Percentiles rank a stretch among this genome's conserved stretches.
phyloP scores from a whole-genome alignment of 2,329 filamentous ascomycete species.

The Colletotrichum ledebouriae region DNA sequence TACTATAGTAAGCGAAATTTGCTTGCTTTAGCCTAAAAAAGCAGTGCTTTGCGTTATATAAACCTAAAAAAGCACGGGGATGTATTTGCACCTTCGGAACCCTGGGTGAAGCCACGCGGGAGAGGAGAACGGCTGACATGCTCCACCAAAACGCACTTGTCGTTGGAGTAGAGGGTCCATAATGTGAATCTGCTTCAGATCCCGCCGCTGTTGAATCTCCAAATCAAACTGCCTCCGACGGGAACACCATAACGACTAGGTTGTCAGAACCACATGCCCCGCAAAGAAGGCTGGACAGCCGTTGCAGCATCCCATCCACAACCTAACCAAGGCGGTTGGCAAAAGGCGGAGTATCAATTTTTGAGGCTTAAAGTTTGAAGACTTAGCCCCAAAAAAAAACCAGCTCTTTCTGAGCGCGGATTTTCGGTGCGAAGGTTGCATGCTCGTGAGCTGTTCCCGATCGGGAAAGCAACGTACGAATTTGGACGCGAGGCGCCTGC shows the following conservation, averaged over 20 bases:
- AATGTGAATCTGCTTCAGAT: constrained; percentile 37
- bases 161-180: constrained; percentile 39
- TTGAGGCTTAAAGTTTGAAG: not conserved
- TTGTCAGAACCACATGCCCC: constrained; percentile 40
- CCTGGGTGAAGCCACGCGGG: constrained; percentile 40
- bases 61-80: no score
- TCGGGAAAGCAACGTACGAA: not conserved
- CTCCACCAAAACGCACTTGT: constrained; percentile 38
- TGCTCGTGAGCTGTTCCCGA: not conserved
- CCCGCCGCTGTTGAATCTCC: constrained; percentile 38
- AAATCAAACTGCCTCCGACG: constrained; percentile 33
- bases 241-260: constrained; percentile 35
- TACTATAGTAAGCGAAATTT: no score
- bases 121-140: constrained; percentile 29
- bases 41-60: no score
- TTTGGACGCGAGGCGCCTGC: constrained; percentile 20
- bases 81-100: no score
- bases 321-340: constrained; percentile 5
- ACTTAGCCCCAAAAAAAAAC: not conserved
- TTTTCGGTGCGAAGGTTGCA: no score
- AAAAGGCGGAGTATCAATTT: constrained; percentile 30
- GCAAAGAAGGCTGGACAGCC: constrained; percentile 41
- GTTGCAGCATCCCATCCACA: constrained; percentile 39
- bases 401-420: not conserved
- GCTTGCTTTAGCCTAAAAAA: no score